Evolutionary conservation across 306 rosid genomes (phyloP).

Genomic region (Arachis stenosperma): DNA sequence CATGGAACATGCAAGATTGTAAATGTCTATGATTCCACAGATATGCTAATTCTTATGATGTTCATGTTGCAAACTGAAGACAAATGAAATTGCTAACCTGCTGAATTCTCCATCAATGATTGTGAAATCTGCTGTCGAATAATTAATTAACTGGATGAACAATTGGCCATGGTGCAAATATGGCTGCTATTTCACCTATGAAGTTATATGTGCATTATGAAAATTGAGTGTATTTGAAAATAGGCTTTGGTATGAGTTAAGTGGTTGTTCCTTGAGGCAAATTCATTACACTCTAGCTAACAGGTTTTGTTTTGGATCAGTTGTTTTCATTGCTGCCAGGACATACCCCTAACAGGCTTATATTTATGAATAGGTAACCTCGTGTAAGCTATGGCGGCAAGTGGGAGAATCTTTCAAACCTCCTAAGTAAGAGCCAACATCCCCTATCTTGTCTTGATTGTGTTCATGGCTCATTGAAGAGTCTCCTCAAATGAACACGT

Average conservation of each 20-base stretch:
- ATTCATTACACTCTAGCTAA: constrained; percentile 6
- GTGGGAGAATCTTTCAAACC: constrained; percentile 99
- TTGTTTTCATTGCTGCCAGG: constrained; percentile 39
- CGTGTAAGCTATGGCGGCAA: constrained; percentile 96
- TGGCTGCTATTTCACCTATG: constrained; percentile 18
- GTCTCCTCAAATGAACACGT: constrained; percentile 17
- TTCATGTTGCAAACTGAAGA: constrained; percentile 22
- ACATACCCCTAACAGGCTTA: constrained; percentile 33
- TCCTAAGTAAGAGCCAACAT: constrained; percentile 75
- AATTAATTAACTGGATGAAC: neutral
- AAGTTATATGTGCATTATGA: neutral
- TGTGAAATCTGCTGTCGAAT: constrained; percentile 29
- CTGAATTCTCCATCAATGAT: constrained; percentile 17
- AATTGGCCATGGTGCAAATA: constrained; percentile 15
- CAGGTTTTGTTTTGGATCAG: constrained; percentile 29
- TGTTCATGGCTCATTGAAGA: constrained; percentile 23
- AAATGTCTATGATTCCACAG: constrained; percentile 9
- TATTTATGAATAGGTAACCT: constrained; percentile 75
- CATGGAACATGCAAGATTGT: neutral
- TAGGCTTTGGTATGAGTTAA: neutral
- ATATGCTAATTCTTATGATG: constrained; percentile 5
- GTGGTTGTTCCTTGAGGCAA: constrained; percentile 32
- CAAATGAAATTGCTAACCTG: constrained; percentile 6
- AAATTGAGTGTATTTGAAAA: constrained; percentile 9
- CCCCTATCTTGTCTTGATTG: constrained; percentile 29